Base-by-base conservation (phyloP, 106 monocot species). In the Dendrobium nobile region DNA sequence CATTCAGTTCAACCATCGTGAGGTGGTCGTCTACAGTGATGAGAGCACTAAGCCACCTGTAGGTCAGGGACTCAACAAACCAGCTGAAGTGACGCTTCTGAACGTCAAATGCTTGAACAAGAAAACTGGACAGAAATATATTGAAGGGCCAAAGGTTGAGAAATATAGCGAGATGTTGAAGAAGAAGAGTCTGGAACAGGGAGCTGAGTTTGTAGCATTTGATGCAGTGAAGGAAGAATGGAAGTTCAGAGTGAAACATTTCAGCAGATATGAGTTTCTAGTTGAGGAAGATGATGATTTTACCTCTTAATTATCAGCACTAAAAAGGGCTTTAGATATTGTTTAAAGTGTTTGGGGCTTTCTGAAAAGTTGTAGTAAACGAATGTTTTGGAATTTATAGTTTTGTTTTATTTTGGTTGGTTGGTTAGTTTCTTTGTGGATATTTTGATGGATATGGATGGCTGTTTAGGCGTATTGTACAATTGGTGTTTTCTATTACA, bases 241-340 rank as follows among this genome's bases (percentile, higher is more conserved):
- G 98, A 92, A 85, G 59, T 98, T 98, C 82, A 89, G 82, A 81
- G 98, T 98, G 79, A 80, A 91, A 48, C 94, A 98, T 76, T 98
- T 98, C 87, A 93, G 93, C 83, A 7, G 61, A 18, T 96, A 93
- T 19, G 78, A 74, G n/a, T 79, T 93, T 72, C 43, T 17, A 48
- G 82, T 47, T 6, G 58, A 41, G 33, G 77, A 77, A 10, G 61
- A 61, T 61, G 61, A 24, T 61, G 24, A 61, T 51, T 51, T 51
- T 11, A 15, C 15, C 51, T 51, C 13, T 51, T 51, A 13, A 51
- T 51, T 51, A 13, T 51, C 15, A 45, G 3, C 9, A 9, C 0
- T 9, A 45, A 45, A 45, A 45, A 9, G 45, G 45, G 9, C 9
- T 45, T 45, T 45, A 37, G 45, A 45, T 45, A 9, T 45, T 45